Evolutionary conservation across 352 stramenopile genomes (phyloP).

Genomic region (Albugo laibachii): DNA sequence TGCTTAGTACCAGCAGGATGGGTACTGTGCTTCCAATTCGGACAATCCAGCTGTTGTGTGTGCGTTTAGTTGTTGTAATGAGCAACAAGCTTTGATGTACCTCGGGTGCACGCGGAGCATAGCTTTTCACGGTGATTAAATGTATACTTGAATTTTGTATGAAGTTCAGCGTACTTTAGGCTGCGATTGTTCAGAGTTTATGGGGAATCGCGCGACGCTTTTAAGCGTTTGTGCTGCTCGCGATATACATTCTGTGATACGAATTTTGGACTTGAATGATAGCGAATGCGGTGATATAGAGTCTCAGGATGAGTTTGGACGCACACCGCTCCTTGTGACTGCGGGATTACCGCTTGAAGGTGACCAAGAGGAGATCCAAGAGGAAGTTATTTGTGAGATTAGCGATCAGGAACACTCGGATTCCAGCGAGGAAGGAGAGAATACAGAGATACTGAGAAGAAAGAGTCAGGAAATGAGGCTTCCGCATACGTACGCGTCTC

Average conservation of each 20-base stretch:
- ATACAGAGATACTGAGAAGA: conserved; percentile 23
- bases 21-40: too few species aligned
- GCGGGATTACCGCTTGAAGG: conserved; percentile 1
- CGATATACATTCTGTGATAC: conserved; percentile 31
- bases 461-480: conserved; percentile 25
- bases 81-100: too few species aligned
- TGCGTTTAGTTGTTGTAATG: too few species aligned
- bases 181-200: conserved; percentile 5
- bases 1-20: too few species aligned
- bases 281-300: conserved; percentile 15
- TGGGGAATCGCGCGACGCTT: conserved; percentile 70
- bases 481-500: conserved; percentile 11
- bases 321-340: conserved; percentile 54
- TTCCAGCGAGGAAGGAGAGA: not conserved
- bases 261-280: conserved; percentile 34
- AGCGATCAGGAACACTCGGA: conserved; percentile 1
- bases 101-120: too few species aligned
- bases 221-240: conserved; percentile 61
- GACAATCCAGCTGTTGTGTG: too few species aligned
- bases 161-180: too few species aligned
- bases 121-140: too few species aligned
- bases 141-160: too few species aligned
- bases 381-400: not conserved
- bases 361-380: conserved; percentile 11
- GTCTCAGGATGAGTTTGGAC: conserved; percentile 40